Conservation (phyloP, 202 grass and related monocot species). For the Bolboschoenoplectus hybrid region DNA sequence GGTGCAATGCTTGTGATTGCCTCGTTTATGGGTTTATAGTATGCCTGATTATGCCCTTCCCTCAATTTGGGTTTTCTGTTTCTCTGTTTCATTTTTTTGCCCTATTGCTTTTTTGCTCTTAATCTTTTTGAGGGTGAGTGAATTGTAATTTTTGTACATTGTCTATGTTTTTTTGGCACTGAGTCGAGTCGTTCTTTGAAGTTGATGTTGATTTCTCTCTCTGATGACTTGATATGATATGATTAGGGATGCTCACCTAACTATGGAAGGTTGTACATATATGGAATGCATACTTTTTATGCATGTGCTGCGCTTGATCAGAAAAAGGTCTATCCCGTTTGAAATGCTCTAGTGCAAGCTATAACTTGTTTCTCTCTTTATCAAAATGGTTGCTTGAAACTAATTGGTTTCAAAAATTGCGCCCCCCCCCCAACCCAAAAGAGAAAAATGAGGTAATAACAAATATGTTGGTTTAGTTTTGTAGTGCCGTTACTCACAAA, state of each 20-base stretch:
- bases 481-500: not conserved
- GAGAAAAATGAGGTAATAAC: not conserved
- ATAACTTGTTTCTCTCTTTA: not conserved
- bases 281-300: constrained; percentile 27
- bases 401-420: not conserved
- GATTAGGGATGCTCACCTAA: constrained; percentile 27
- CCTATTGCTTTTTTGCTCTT: constrained; percentile 28
- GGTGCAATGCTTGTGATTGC: constrained; percentile 37
- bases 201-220: constrained; percentile 20
- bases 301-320: not conserved
- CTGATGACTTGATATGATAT: constrained; percentile 28
- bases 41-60: constrained; percentile 36
- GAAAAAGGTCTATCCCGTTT: not conserved
- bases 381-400: not conserved
- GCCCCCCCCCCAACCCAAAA: not conserved
- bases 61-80: constrained; percentile 35
- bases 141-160: constrained; percentile 48
- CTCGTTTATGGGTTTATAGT: constrained; percentile 31
- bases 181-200: constrained; percentile 29
- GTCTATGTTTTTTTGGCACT: constrained; percentile 17
- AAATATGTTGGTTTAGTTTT: not conserved
- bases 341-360: constrained; percentile 2
- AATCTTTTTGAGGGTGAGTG: constrained; percentile 40
- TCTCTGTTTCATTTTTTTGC: constrained; percentile 16
- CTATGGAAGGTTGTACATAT: constrained; percentile 36